phyloP scores from a whole-genome alignment of 2,329 filamentous ascomycete genomes.

The Arthrobotrys entomopaga region DNA sequence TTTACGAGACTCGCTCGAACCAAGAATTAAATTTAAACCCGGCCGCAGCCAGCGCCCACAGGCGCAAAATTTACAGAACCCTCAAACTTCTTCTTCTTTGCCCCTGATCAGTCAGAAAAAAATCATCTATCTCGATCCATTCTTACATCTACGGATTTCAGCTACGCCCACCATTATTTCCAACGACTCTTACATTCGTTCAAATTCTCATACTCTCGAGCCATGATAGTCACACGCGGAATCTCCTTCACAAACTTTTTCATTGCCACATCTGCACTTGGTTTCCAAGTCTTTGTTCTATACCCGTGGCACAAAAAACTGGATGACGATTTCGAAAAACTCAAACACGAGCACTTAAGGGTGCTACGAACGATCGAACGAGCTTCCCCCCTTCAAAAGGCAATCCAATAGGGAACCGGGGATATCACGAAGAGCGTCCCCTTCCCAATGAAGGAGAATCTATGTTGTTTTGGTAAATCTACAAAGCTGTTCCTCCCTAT shows the following conservation, averaged over 20 bases:
- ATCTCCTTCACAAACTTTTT: constrained; percentile 73
- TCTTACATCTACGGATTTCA: not conserved
- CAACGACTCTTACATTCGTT: not conserved
- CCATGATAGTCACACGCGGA: constrained; percentile 48
- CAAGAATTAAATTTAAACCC: too few species aligned
- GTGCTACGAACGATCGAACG: constrained; percentile 35
- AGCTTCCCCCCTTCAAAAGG: constrained; percentile 10
- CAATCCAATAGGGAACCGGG: not conserved
- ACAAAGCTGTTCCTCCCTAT: too few species aligned
- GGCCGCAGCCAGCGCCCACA: not conserved
- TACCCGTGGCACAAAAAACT: constrained; percentile 77
- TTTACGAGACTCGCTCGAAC: too few species aligned
- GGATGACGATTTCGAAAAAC: constrained; percentile 70
- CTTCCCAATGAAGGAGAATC: too few species aligned
- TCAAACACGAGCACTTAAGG: constrained; percentile 68
- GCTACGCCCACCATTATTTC: not conserved
- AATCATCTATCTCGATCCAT: not conserved
- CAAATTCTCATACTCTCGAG: not conserved
- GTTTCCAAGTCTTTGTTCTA: constrained; percentile 75
- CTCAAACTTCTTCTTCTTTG: not conserved
- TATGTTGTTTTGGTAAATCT: too few species aligned
- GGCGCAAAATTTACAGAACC: not conserved
- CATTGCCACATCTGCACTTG: constrained; percentile 72
- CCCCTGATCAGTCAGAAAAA: constrained; percentile 1
- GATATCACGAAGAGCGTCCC: not conserved